Percentiles rank a stretch among this genome's conserved stretches.
Evolutionary conservation across 2,329 filamentous ascomycete species (phyloP).

Genomic region (Aureobasidium uvarum): DNA sequence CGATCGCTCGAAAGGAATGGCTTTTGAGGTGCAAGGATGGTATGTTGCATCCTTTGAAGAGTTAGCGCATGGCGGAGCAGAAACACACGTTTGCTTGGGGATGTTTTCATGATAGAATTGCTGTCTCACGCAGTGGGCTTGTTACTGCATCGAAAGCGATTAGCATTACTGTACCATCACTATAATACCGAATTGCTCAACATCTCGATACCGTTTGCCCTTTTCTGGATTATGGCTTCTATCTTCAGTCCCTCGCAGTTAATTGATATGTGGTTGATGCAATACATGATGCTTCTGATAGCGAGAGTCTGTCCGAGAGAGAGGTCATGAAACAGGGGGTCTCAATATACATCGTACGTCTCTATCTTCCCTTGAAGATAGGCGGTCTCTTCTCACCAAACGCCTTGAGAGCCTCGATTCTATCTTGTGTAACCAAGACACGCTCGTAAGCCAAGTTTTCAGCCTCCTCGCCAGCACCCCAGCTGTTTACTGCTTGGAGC

Average conservation of each 20-base stretch:
- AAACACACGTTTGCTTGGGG: background rate
- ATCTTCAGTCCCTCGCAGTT: too few species aligned
- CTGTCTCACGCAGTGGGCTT: background rate
- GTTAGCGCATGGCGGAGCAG: background rate
- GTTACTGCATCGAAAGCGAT: background rate
- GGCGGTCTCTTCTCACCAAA: conserved; percentile 76
- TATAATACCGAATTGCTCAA: conserved; percentile 2
- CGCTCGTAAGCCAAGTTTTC: conserved; percentile 85
- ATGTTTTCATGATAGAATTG: background rate
- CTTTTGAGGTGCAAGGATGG: background rate
- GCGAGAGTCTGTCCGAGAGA: too few species aligned
- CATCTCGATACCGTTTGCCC: background rate
- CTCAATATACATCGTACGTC: background rate
- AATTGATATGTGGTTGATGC: too few species aligned
- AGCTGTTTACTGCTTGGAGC: conserved; percentile 72
- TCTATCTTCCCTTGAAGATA: conserved; percentile 59
- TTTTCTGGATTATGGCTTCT: too few species aligned
- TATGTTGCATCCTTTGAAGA: background rate
- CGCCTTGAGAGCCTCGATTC: conserved; percentile 81
- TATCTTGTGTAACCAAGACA: conserved; percentile 80
- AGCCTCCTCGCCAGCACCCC: conserved; percentile 63
- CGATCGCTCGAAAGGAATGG: background rate
- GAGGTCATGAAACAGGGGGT: background rate
- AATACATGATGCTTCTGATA: too few species aligned
- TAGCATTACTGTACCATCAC: conserved; percentile 12